A percentile compares a stretch with the other conserved stretches of the same genome.
These are phyloP conservation scores for Alloteropsis semialata DNA, from an alignment of 176 grass and related monocot species.

Conservation along the genomic window DNA sequence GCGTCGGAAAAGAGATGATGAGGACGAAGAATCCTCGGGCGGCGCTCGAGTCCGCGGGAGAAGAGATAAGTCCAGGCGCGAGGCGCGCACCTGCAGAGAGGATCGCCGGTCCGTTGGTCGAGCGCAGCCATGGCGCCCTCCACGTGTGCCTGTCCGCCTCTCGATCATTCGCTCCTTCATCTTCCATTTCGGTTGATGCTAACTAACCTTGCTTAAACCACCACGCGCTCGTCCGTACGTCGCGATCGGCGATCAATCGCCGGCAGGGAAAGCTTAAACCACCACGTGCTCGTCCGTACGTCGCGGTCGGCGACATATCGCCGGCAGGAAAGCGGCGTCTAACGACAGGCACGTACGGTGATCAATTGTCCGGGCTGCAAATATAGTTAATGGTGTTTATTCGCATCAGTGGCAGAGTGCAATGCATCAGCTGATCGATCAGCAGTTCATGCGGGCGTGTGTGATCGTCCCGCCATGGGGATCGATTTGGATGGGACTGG, in stretches of 20 bases:
- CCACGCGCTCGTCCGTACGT: background rate
- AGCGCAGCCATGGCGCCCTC: background rate
- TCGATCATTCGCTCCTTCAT: too few species aligned
- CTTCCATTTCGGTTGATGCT: background rate
- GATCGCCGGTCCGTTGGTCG: background rate
- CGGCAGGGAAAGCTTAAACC: background rate
- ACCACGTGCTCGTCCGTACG: too few species aligned
- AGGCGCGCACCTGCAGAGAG: background rate
- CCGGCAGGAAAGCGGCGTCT: background rate
- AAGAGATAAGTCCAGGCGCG: background rate
- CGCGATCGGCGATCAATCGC: background rate
- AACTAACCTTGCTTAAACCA: background rate
- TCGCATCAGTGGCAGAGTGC: background rate
- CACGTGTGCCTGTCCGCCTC: background rate
- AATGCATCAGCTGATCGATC: background rate
- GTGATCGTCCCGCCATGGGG: background rate
- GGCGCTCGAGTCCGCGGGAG: background rate
- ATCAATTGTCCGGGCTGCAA: too few species aligned
- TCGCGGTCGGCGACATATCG: background rate
- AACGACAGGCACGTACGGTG: background rate
- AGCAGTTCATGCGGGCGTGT: background rate
- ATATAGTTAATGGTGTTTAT: background rate
- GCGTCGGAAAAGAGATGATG: background rate
- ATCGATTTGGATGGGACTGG: background rate
- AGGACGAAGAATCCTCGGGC: background rate